Evolutionary conservation across 1,284 basidiomycete genomes (phyloP), one percentile per base, ranked within the genome.

Genomic region (Trichosporon faecale): DNA sequence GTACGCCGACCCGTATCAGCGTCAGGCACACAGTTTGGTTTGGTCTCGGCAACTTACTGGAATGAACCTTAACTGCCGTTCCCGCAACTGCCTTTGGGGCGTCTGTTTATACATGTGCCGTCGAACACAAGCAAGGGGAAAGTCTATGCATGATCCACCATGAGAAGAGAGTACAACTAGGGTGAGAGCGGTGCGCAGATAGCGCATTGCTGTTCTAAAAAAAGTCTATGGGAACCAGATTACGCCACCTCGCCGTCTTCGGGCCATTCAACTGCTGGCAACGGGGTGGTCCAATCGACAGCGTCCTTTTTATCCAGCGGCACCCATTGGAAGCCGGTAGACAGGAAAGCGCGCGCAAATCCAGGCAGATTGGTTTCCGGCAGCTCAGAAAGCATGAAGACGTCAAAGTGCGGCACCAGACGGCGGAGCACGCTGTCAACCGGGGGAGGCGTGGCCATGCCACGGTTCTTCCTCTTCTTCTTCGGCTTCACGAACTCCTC

Each of bases 351-450:
- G 40, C 80, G 68, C 1, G 80, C 81, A 64, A 83, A 82, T 12
- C 81, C 81, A 6, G 81, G 77, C 9, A 82, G 69, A 64, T 81
- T 77, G 2, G 79, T 81, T 64, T 82, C 81, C 8, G 80, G 79
- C 60, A 82, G 69, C 3, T 68, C 67, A 9, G 73, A 69, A 14
- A 81, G 61, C 23, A 73, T 70, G 6, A 76, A 25, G 1, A 68
- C 46, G 1, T 74, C 73, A 55, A 81, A 75, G 60, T 80, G 76
- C 2, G 79, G 79, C 18, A 81, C 80, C 7, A 82, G 64, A 8
- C 81, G 74, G 21, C 73, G 72, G n/a, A 83, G 69, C 0, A 81
- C 79, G 3, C 72, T 73, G 67, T 82, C 80, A 61, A 74, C 72
- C 9, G 70, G 12, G 11, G 69, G 68, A 3, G 69, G 66, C 4